Conservation (phyloP, 1,139 yeast species). For the Ogataea hybrid region DNA sequence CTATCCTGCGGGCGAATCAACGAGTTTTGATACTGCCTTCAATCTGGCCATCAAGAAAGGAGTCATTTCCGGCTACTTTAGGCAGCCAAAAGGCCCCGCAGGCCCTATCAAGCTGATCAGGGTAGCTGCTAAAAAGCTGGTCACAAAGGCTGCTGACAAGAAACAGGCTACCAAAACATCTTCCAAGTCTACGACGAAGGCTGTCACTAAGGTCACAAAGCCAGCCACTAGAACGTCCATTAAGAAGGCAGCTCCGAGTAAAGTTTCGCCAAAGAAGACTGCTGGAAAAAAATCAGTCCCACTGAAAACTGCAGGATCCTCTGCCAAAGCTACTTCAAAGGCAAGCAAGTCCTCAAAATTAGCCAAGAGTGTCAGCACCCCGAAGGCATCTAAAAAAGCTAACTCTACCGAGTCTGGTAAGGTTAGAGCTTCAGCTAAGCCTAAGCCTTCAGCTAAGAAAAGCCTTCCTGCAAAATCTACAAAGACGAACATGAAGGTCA, state of each 20-base stretch:
- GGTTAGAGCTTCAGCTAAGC: background rate
- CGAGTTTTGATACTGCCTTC: conserved; percentile 73
- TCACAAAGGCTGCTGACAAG: conserved; percentile 25
- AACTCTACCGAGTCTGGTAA: background rate
- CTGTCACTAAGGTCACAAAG: conserved; percentile 25
- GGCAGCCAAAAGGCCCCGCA: conserved; percentile 86
- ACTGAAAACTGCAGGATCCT: background rate
- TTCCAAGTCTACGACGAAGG: conserved; percentile 31
- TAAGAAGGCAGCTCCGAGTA: conserved; percentile 30
- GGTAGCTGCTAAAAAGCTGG: conserved; percentile 34
- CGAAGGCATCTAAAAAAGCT: background rate
- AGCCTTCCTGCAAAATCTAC: conserved; percentile 7
- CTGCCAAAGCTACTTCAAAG: conserved; percentile 2
- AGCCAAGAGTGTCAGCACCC: background rate
- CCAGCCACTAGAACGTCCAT: conserved; percentile 24
- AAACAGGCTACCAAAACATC: conserved; percentile 25
- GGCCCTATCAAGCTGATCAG: conserved; percentile 68
- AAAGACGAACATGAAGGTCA: background rate
- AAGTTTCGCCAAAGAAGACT: conserved; percentile 30
- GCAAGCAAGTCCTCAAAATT: background rate
- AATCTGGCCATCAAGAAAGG: conserved; percentile 81
- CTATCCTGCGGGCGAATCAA: conserved; percentile 49
- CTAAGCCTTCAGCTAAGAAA: no score
- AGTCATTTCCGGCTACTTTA: conserved; percentile 70
- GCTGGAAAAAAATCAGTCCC: conserved; percentile 20